Conservation (phyloP, 441 rosid species). For the Euphorbia schlechtendalii region DNA sequence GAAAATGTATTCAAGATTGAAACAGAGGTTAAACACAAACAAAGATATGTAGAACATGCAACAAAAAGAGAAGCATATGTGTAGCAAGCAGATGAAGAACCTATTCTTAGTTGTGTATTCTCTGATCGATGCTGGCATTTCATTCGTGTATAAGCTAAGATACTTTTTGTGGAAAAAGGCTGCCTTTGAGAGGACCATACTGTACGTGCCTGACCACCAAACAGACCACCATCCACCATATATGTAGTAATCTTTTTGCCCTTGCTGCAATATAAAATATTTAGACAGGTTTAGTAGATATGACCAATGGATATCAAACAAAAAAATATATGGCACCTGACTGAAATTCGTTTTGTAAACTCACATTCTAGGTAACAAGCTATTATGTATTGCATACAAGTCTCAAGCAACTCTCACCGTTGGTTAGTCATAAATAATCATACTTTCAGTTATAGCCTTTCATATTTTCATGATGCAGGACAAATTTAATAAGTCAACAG, state of each 20-base stretch:
- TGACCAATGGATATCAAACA: not conserved
- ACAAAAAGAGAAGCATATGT: not conserved
- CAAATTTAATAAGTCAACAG: not conserved
- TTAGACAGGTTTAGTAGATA: not conserved
- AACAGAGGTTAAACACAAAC: conserved; percentile 15
- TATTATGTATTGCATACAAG: not conserved
- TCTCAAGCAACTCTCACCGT: not conserved
- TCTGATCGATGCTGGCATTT: conserved; percentile 73
- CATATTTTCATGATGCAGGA: not conserved
- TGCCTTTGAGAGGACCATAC: conserved; percentile 93
- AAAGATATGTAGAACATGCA: conserved; percentile 1
- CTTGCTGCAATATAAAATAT: conserved; percentile 43
- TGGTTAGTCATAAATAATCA: not conserved
- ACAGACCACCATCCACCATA: conserved; percentile 99
- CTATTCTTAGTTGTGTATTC: conserved; percentile 59
- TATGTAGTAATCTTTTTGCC: conserved; percentile 34
- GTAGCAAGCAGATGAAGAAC: conserved; percentile 27
- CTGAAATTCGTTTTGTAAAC: not conserved
- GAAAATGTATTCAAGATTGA: conserved; percentile 20
- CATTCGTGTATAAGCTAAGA: conserved; percentile 59
- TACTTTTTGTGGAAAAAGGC: conserved; percentile 96
- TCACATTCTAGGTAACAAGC: not conserved
- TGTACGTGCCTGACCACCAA: conserved; percentile 96
- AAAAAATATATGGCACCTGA: not conserved
- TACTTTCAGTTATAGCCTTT: conserved; percentile 4